Evolutionary conservation across 2,329 filamentous ascomycete species (phyloP).

Genomic region (Chaetomium olivaceum): DNA sequence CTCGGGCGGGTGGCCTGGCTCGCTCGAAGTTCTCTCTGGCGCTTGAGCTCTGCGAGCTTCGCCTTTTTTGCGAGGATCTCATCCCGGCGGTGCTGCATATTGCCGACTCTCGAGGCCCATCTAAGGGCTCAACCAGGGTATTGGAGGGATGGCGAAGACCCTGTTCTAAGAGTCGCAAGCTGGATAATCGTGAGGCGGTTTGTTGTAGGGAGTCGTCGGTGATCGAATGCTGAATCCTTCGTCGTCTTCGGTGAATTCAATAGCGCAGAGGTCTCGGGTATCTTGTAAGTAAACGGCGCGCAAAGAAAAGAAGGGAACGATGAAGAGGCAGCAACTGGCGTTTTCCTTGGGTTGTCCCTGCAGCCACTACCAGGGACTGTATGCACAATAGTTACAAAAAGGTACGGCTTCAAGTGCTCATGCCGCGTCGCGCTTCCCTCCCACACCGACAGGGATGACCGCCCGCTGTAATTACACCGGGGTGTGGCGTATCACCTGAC

Average conservation of each 20-base stretch:
- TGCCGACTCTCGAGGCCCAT: conserved; percentile 51
- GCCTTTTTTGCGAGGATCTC: conserved; percentile 97
- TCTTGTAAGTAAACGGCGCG: neutral
- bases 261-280: neutral
- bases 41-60: conserved; percentile 93
- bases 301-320: neutral
- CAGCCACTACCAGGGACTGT: conserved; percentile 12
- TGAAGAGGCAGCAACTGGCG: neutral
- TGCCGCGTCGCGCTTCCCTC: conserved; percentile 22
- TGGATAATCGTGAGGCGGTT: neutral
- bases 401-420: neutral
- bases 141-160: neutral
- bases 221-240: neutral
- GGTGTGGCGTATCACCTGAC: conserved; percentile 21
- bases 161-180: neutral
- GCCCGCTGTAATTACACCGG: conserved; percentile 20
- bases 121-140: conserved; percentile 33
- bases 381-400: neutral
- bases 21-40: conserved; percentile 80
- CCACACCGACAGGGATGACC: conserved; percentile 17
- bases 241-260: neutral
- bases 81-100: conserved; percentile 81
- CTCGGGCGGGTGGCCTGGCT: conserved; percentile 74
- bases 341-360: conserved; percentile 9
- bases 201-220: too few relatives aligned